Evolutionary conservation across 1,139 yeast species (phyloP).

Genomic region (Hyphopichia fennica): DNA sequence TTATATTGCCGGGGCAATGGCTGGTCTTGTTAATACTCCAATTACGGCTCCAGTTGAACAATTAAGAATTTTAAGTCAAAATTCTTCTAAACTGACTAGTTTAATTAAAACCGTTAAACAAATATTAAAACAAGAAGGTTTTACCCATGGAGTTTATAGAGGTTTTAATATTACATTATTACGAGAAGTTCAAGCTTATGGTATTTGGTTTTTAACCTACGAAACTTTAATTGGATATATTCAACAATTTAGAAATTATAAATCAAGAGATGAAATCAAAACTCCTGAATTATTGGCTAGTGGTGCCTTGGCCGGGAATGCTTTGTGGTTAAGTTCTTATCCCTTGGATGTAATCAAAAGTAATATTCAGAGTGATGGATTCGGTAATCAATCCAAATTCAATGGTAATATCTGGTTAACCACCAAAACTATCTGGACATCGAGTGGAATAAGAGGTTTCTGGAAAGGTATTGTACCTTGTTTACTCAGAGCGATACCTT

Average conservation of each 20-base stretch:
- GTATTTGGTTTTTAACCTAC: constrained; percentile 77
- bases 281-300: constrained; percentile 60
- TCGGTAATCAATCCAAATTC: constrained; percentile 47
- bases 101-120: constrained; percentile 36
- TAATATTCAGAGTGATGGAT: constrained; percentile 65
- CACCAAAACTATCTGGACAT: constrained; percentile 40
- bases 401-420: constrained; percentile 49
- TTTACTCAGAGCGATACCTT: constrained; percentile 67
- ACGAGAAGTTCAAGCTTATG: constrained; percentile 78
- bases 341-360: constrained; percentile 74
- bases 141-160: constrained; percentile 52
- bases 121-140: constrained; percentile 50
- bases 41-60: constrained; percentile 78
- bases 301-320: constrained; percentile 75
- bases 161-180: constrained; percentile 60
- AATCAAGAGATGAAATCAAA: constrained; percentile 51
- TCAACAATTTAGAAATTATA: constrained; percentile 29
- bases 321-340: constrained; percentile 69
- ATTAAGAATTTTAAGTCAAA: constrained; percentile 68
- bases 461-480: constrained; percentile 77
- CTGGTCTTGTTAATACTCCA: constrained; percentile 76
- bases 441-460: constrained; percentile 57
- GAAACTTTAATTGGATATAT: constrained; percentile 57
- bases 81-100: constrained; percentile 43
- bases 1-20: constrained; percentile 71